phyloP scores from a whole-genome alignment of 805 yeast genomes.

The Ogataea minuta region DNA sequence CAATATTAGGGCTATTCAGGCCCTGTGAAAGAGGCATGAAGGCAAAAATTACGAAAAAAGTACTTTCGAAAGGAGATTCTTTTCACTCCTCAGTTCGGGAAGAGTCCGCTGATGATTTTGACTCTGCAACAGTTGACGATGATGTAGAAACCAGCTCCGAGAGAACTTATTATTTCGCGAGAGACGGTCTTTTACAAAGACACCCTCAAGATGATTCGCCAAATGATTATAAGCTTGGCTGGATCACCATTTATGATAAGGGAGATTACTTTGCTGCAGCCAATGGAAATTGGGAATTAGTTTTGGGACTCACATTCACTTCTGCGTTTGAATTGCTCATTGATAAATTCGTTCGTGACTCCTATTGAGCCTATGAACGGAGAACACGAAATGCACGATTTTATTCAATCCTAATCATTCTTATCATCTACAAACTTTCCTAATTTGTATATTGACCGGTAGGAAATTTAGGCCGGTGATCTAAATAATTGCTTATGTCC shows the following conservation, averaged over 20 bases:
- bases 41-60: conserved; percentile 29
- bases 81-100: conserved; percentile 11
- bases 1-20: conserved; percentile 27
- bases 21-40: conserved; percentile 32
- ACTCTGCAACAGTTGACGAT: conserved; percentile 16
- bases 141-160: conserved; percentile 12
- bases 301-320: conserved; percentile 52
- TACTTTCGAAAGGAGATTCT: conserved; percentile 21
- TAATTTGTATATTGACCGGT: conserved; percentile 5
- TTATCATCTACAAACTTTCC: conserved; percentile 7
- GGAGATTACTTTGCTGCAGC: conserved; percentile 27
- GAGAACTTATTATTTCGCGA: conserved; percentile 38
- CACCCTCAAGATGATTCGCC: conserved; percentile 62
- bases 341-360: conserved; percentile 24
- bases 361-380: background rate
- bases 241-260: conserved; percentile 62
- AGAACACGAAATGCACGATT: too few species aligned
- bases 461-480: conserved; percentile 2
- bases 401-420: background rate
- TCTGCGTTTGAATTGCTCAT: conserved; percentile 41
- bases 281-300: conserved; percentile 54
- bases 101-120: conserved; percentile 19
- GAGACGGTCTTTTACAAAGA: conserved; percentile 53
- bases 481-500: conserved; percentile 1
- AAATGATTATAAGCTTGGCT: conserved; percentile 57